Percentiles rank a stretch among this genome's conserved stretches.
Conservation (phyloP, 2,329 filamentous ascomycete species). For the Aureobasidium sp. region DNA sequence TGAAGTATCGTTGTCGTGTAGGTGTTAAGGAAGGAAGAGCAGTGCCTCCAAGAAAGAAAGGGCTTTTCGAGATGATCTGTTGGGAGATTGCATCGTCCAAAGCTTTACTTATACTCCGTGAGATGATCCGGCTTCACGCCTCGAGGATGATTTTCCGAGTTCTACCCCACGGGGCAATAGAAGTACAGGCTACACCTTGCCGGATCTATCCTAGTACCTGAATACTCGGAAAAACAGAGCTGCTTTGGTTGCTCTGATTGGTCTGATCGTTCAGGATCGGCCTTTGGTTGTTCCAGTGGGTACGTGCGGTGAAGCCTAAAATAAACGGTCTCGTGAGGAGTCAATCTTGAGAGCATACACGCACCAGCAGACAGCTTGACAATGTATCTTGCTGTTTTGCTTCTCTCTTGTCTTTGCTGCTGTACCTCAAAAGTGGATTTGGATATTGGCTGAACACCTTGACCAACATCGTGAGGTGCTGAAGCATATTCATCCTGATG, state of each 20-base stretch:
- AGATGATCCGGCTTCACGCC: not conserved
- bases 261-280: not conserved
- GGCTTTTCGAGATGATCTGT: not conserved
- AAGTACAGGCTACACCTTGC: too few species aligned
- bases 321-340: not conserved
- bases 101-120: not conserved
- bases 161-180: not conserved
- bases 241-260: not conserved
- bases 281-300: slow-evolving; percentile 2
- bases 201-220: too few species aligned
- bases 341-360: not conserved
- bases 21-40: not conserved
- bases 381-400: not conserved
- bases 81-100: slow-evolving; percentile 7
- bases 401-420: not conserved
- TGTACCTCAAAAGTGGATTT: too few species aligned
- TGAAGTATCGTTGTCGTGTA: not conserved
- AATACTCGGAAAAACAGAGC: not conserved
- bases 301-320: not conserved
- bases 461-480: too few species aligned
- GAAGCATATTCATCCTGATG: not conserved
- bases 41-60: slow-evolving; percentile 1
- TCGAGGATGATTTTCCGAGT: not conserved
- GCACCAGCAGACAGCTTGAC: not conserved
- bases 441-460: too few species aligned